Conservation (phyloP, 192 early-diverging fungal genomes). For the Backusella morwellensis region DNA sequence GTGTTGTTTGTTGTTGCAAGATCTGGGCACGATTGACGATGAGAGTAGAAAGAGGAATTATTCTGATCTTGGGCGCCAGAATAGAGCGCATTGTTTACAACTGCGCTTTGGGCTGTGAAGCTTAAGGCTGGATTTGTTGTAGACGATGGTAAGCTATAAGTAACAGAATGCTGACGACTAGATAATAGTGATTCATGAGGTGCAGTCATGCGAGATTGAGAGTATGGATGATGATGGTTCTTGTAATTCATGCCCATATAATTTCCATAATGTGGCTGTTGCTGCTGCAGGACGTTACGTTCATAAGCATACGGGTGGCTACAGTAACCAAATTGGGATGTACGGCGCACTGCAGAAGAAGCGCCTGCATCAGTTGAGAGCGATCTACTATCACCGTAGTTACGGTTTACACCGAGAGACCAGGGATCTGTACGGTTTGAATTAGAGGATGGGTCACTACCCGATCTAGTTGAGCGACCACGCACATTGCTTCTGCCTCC, state of each 20-base stretch:
- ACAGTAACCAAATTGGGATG: conserved; percentile 8
- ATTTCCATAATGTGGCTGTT: neutral
- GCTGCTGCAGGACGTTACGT: neutral
- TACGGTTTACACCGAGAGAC: neutral
- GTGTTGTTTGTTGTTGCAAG: neutral
- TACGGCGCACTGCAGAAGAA: conserved; percentile 11
- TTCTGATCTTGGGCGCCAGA: neutral
- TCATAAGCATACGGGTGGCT: conserved; percentile 10
- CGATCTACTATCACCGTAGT: conserved; percentile 18
- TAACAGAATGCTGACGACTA: conserved; percentile 3
- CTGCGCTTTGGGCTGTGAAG: conserved; percentile 3
- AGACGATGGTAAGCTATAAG: conserved; percentile 4
- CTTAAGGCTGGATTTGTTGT: neutral
- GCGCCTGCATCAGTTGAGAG: conserved; percentile 15
- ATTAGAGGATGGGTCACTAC: conserved; percentile 23
- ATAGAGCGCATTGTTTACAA: neutral
- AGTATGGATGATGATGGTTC: neutral
- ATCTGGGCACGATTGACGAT: conserved; percentile 11
- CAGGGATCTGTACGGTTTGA: conserved; percentile 2
- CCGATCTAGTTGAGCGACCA: conserved; percentile 26
- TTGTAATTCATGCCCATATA: neutral
- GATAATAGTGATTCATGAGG: conserved; percentile 8
- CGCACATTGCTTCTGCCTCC: conserved; percentile 16
- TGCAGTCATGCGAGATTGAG: conserved; percentile 3
- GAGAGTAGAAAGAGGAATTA: neutral